Base-by-base conservation (phyloP, 2,329 filamentous ascomycete genomes). In the Fonsecaea multimorphosa region DNA sequence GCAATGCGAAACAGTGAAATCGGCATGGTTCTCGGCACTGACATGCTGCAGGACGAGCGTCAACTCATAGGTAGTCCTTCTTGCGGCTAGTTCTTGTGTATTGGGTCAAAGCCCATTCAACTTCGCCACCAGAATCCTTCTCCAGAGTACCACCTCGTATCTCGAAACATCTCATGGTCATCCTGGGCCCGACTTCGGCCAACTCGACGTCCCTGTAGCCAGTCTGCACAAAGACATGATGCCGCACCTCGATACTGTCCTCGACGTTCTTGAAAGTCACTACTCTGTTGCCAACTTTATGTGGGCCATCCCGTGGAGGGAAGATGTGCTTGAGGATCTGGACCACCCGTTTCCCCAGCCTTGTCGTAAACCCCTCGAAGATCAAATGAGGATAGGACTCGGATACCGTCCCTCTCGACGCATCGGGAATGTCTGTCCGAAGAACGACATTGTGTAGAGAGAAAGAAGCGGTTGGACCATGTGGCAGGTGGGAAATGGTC, bases 111-210 rank as follows among this genome's bases (percentile, higher is more conserved):
- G 95, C 91, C 95, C 95, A 99, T 80, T 99, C 95, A 3, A 96
- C 88, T 78, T 99, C 95, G 3, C 94, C 94, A 3, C 71, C 91
- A 78, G 96, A 96, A 74, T 93, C 78, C 68, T 82, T 96, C 76
- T 98, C 95, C 66, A 97, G 82, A 3, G 94, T 96, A 16, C 95
- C 94, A 60, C 89, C 90, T 54, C 93, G 86, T 68, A 99, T 97
- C 81, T 98, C 92, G 75, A 98, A 99, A 60, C 93, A 82, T 71
- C 92, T 85, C 92, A 98, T 95, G n/a, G 93, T 97, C 92, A 98
- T 97, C 64, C 95, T 85, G 1, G 95, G 95, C 0, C 94, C 93
- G 58, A 96, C 92, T 77, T 97, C 93, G 14, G 91, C 89, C 72
- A 97, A 80, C 78, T 96, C 93, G 2, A 98, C 92, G 65, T 90